Conservation (phyloP, 495 filamentous ascomycete species). For the Penicillium parvum region DNA sequence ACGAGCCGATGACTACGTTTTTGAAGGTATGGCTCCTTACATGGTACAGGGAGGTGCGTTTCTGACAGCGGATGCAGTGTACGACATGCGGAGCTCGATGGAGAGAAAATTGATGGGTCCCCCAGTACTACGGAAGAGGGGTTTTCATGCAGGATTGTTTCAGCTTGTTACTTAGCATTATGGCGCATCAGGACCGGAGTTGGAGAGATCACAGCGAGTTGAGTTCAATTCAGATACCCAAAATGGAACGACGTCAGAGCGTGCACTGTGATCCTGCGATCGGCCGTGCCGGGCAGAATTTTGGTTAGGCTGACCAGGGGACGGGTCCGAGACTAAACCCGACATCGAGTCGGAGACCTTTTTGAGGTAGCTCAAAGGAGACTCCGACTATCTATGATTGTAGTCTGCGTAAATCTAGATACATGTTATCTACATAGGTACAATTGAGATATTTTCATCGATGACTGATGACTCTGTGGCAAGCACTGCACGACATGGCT, state of each 20-base stretch:
- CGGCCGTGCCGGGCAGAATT: background rate
- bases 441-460: no score
- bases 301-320: slow-evolving; percentile 21
- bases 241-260: slow-evolving; percentile 21
- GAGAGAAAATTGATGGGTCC: slow-evolving; percentile 41
- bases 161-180: background rate
- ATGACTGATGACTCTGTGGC: no score
- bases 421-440: no score
- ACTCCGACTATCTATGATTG: no score
- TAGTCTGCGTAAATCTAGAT: no score
- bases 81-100: slow-evolving; percentile 40
- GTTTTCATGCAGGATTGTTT: slow-evolving; percentile 1
- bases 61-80: slow-evolving; percentile 38
- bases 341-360: no score
- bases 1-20: slow-evolving; percentile 98
- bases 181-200: background rate
- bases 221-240: slow-evolving; percentile 21
- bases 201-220: background rate
- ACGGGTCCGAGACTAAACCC: background rate
- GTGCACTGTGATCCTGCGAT: slow-evolving; percentile 5
- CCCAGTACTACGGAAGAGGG: background rate
- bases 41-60: slow-evolving; percentile 1
- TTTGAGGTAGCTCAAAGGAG: no score
- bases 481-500: slow-evolving; percentile 19
- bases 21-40: slow-evolving; percentile 63